Base-by-base conservation (phyloP, 805 yeast species). In the Wickerhamiella domercqiae region DNA sequence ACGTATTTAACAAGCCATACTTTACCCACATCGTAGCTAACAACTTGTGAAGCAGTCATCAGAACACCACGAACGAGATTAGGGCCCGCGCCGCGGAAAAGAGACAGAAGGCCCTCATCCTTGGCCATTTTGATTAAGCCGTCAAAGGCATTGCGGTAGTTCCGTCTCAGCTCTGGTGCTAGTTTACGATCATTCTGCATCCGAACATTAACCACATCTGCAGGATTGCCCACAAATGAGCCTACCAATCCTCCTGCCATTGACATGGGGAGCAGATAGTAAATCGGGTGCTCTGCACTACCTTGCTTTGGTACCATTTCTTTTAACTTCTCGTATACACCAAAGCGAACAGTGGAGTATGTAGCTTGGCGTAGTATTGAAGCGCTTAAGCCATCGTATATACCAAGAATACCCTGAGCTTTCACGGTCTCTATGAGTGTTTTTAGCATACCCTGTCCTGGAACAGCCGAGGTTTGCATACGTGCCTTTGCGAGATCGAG, bases 31-130 rank as follows among this genome's bases (percentile, higher is more conserved):
- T 82, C 94, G 51, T 82, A 82, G 0, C 93, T 77, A 3, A 81
- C 94, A 39, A 81, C 90, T 54, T 82, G 94, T 2, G 87, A 75
- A 0, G 93, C 86, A 0, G 94, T 82, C 94, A 82, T 82, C 39
- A 82, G 63, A 6, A 81, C 71, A 25, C 93, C 94, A 53, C 94
- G 68, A 2, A 73, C 68, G 46, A 80, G 65, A 53, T 82, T 82
- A 14, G 94, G 93, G 7, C 67, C 68, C 39, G 79, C 63, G 1
- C 94, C 94, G 43, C 86, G 65, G 51, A 78, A 73, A 37, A 79
- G 59, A 1, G 82, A 63, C 6, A 49, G 37, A 1, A 65, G 48
- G 13, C 79, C 78, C 53, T 83, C 94, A 25, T 74, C 73, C 34
- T 54, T 61, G 5, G 61, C 49, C 35, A 83, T 73, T 46, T 76